Base-by-base conservation (phyloP, 2,329 filamentous ascomycete genomes). In the Intubia oerlemansii region DNA sequence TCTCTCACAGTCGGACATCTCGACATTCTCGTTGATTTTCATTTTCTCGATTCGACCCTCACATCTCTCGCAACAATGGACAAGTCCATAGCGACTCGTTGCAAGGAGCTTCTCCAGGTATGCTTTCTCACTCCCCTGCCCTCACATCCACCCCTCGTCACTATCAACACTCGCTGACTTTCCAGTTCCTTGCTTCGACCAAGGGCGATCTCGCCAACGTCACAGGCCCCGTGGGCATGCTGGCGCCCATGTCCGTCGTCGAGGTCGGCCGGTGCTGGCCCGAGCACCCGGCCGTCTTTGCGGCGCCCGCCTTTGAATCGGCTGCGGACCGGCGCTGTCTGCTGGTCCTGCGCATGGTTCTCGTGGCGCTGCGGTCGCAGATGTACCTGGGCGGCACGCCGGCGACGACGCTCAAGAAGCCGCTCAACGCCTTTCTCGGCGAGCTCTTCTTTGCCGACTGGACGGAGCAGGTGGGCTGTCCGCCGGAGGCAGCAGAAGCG, bases 181-280 rank as follows among this genome's bases (percentile, higher is more conserved):
- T 13, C 8, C 30, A 49, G 44, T 49, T 49, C 34, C 41, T 50
- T 11, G 35, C 40, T 16, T 42, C 46, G 11, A 43, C 60, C 25
- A 56, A 57, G 35, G 57, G 58, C 32, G 59, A 62, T 30, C 52
- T 63, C 12, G 53, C 58, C 32, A 62, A 60, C 31, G 49, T 62
- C 25, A 61, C 59, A 1, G 58, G 56, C 1, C 59, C 59, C 0
- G 56, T 57, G 3, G 57, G 52, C 28, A 56, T 62, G 37, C 48
- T 63, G 9, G 53, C 54, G 0, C 47, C 53, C 0, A 56, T 49
- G 14, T 60, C 58, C 10, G 58, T 61, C 5, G 56, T 59, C 27
- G 59, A 63, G 39, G 56, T 57, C 19, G 57, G 56, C 31, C 52
- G 52, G 34, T 59, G 56, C 38, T 63, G 58, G 57, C 52, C 52